A percentile compares a stretch with the other conserved stretches of the same genome.
These are phyloP conservation scores for Musa schizocarpa DNA, from an alignment of 176 grass and related monocot genomes.

Conservation along the genomic window DNA sequence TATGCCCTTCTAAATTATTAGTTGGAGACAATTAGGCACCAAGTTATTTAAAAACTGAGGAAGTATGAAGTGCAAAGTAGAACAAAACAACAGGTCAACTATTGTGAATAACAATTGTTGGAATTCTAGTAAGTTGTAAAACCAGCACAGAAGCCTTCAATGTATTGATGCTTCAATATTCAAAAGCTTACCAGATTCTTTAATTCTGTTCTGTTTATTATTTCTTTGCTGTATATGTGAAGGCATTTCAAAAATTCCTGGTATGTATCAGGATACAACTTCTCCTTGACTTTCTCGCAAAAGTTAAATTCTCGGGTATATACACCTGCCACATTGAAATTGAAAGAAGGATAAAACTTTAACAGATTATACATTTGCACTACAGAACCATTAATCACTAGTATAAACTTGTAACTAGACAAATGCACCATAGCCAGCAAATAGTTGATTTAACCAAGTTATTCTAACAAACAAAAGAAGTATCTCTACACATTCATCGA, in stretches of 20 bases:
- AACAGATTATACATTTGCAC: constrained; percentile 5
- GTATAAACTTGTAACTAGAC: not conserved
- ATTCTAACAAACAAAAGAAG: not conserved
- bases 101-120: not conserved
- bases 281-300: constrained; percentile 95
- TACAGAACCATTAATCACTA: not conserved
- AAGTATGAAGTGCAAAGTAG: too few species aligned
- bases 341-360: constrained; percentile 15
- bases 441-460: not conserved
- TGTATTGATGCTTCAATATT: not conserved
- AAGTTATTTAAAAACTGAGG: too few species aligned
- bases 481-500: not conserved
- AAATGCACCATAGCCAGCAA: not conserved
- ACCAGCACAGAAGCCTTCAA: not conserved
- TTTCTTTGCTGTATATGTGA: constrained; percentile 98
- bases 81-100: too few species aligned
- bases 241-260: constrained; percentile 99
- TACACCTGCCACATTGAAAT: constrained; percentile 40
- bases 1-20: not conserved
- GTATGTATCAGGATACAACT: constrained; percentile 78
- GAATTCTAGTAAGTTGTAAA: not conserved
- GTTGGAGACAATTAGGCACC: not conserved
- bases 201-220: constrained; percentile 88
- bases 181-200: constrained; percentile 75
- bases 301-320: constrained; percentile 85